phyloP scores from a whole-genome alignment of 257 asterid species.

The Sherardia arvensis region DNA sequence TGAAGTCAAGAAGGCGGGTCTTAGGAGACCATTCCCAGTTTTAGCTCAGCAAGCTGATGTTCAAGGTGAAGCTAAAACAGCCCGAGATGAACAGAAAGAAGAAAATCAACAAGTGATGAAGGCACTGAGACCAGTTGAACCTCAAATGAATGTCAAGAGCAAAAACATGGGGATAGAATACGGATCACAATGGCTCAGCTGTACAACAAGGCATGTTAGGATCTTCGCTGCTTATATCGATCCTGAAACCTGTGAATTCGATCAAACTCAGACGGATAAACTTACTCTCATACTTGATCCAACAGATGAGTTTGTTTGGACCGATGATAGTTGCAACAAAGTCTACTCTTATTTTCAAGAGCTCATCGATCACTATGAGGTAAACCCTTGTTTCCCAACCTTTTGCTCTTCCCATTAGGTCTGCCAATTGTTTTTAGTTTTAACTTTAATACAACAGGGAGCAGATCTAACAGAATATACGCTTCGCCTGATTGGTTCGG shows the following conservation, averaged over 20 bases:
- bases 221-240: slow-evolving; percentile 80
- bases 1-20: slow-evolving; percentile 17
- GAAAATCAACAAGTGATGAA: slow-evolving; percentile 10
- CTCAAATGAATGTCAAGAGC: slow-evolving; percentile 57
- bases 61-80: slow-evolving; percentile 17
- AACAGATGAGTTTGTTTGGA: slow-evolving; percentile 77
- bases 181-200: slow-evolving; percentile 86
- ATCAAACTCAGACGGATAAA: slow-evolving; percentile 79
- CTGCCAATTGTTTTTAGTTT: neutral
- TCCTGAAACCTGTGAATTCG: slow-evolving; percentile 70
- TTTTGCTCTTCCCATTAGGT: neutral
- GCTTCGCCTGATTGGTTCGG: slow-evolving; percentile 86
- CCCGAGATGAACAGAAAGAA: slow-evolving; percentile 7
- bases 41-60: slow-evolving; percentile 48
- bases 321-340: slow-evolving; percentile 55
- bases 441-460: slow-evolving; percentile 41
- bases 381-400: neutral
- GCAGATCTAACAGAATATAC: slow-evolving; percentile 85
- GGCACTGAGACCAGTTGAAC: slow-evolving; percentile 53
- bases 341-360: slow-evolving; percentile 83
- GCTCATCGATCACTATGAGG: slow-evolving; percentile 89
- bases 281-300: slow-evolving; percentile 85
- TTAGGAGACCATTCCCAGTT: slow-evolving; percentile 22
- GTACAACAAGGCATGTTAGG: slow-evolving; percentile 73
- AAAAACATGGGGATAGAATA: slow-evolving; percentile 60